Conservation (phyloP, 257 asterid species). For the Nicotiana obtusifolia region DNA sequence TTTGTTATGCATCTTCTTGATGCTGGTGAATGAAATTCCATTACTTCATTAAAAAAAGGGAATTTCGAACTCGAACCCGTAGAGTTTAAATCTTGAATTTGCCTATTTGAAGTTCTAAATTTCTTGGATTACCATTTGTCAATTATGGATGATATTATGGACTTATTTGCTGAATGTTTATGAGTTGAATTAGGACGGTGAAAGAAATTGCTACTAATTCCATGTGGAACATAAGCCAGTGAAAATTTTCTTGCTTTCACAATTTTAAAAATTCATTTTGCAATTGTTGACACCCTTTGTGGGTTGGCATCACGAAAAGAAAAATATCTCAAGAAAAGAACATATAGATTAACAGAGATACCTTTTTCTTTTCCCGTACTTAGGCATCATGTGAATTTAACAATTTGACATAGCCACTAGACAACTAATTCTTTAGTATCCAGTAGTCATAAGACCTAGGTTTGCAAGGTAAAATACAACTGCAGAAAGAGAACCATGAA, state of each 20-base stretch:
- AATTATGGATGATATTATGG: background rate
- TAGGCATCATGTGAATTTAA: background rate
- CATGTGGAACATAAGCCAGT: background rate
- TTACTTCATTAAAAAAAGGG: too few species aligned
- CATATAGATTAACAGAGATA: background rate
- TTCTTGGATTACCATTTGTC: background rate
- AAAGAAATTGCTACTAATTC: background rate
- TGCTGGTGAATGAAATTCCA: too few species aligned
- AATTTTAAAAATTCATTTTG: background rate
- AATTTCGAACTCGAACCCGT: background rate
- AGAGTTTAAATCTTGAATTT: background rate
- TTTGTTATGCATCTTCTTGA: too few species aligned
- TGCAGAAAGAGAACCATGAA: background rate
- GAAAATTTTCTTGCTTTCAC: background rate
- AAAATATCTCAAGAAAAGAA: background rate
- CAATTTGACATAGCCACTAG: background rate
- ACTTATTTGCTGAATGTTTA: background rate
- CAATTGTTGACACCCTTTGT: background rate
- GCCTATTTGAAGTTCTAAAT: background rate
- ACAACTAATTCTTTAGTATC: background rate
- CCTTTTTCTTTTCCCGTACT: background rate
- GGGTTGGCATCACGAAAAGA: background rate
- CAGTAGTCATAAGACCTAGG: background rate
- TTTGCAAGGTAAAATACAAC: background rate
- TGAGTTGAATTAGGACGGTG: conserved; percentile 1